Percentiles rank a stretch among this genome's conserved stretches.
Conservation (phyloP, 2,329 filamentous ascomycete genomes). For the Aspergillus sergii region DNA sequence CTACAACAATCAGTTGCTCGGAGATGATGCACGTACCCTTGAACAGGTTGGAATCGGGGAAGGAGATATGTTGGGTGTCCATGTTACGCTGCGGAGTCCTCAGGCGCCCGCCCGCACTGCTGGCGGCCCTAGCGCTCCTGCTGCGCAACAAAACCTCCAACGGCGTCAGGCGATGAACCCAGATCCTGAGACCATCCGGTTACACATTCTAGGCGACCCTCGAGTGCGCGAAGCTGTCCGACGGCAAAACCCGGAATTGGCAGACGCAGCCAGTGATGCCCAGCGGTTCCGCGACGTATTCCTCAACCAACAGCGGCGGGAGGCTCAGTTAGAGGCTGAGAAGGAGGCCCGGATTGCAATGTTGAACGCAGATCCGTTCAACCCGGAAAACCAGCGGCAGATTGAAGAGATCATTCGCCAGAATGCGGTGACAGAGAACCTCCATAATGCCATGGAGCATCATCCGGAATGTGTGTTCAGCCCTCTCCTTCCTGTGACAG, state of each 20-base stretch:
- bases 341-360: slow-evolving; percentile 80
- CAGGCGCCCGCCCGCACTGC: slow-evolving; percentile 33
- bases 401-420: slow-evolving; percentile 98
- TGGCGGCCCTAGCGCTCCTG: slow-evolving; percentile 29
- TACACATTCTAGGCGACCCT: slow-evolving; percentile 81
- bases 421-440: slow-evolving; percentile 89
- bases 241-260: slow-evolving; percentile 74
- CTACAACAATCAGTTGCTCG: slow-evolving; percentile 82
- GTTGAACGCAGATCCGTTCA: slow-evolving; percentile 92
- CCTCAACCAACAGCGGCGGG: slow-evolving; percentile 66
- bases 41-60: slow-evolving; percentile 78
- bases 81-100: slow-evolving; percentile 57
- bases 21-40: slow-evolving; percentile 77
- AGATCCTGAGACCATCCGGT: slow-evolving; percentile 78
- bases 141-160: slow-evolving; percentile 32
- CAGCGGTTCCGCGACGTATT: slow-evolving; percentile 75
- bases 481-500: neutral
- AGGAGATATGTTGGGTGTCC: slow-evolving; percentile 89
- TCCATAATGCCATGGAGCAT: slow-evolving; percentile 95
- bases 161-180: slow-evolving; percentile 37
- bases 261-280: slow-evolving; percentile 73
- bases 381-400: slow-evolving; percentile 83
- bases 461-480: slow-evolving; percentile 81
- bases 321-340: slow-evolving; percentile 72
- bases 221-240: slow-evolving; percentile 70